Evolutionary conservation across 768 basidiomycete species (phyloP), one percentile per base, ranked within the genome.

Genomic region (Strobilomyces dryophilus): DNA sequence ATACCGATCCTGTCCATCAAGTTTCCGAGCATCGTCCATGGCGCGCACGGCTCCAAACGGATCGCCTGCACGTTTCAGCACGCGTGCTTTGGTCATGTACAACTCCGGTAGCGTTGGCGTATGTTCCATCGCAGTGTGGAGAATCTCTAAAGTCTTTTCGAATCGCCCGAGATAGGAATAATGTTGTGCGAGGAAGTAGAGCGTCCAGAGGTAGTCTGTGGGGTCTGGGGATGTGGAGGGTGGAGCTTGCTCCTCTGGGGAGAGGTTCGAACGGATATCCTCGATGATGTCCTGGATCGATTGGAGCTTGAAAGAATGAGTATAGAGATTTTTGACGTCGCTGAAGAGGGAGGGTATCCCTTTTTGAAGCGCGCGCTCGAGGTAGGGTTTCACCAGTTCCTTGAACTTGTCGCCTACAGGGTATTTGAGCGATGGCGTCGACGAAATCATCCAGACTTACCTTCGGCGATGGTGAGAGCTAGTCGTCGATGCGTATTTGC

Each of bases 1-100:
- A 72, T 92, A 97, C 42, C 97, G 77, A 66, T 99, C 97, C 71
- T 98, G 97, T 0, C 91, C 86, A 66, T 99, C 97, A 45, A 99
- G 73, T 21, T 79, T 64, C 41, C 92, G 76, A 4, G 97, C 94
- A 15, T 90, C 86, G 60, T 95, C 87, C 70, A 94, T 77, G 34
- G 78, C 77, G 7, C 73, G 71, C 0, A 92, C 89, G 0, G 94
- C 97, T 0, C 83, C 87, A 24, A 78, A 70, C 1, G 77, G 73
- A 60, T 98, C 93, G 0, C 95, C 94, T 0, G 85, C 79, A 12
- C 94, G 84, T 65, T 98, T 98, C 39, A 95, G 74, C 14, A 89
- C 80, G 4, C 90, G 87, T 0, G 84, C 97, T 63, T 83, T 85
- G 57, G 84, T 82, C 67, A 87, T 87, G 59, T 86, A 80, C 11